Base-by-base conservation (phyloP, 2,329 filamentous ascomycete genomes). In the Chrysoporthe austroafricana region DNA sequence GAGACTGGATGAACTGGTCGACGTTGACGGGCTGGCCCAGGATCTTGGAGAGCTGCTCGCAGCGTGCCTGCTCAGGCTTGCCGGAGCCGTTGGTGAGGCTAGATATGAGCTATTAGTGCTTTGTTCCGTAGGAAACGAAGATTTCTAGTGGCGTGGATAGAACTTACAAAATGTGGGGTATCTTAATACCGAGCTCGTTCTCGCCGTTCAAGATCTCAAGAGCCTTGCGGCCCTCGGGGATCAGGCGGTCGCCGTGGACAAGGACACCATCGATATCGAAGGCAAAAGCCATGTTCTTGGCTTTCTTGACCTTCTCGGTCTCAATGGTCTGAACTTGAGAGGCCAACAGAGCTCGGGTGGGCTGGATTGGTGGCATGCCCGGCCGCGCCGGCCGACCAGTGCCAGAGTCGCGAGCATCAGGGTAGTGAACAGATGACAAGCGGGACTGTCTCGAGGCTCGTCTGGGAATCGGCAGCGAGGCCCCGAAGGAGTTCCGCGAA, bases 251-350 rank as follows among this genome's bases (percentile, higher is more conserved):
- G 74, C 90, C 90, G 78, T 92, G 90, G 66, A 92, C 90, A 34
- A 93, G 83, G 68, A 93, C 90, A 81, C 90, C 91, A 73, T 93
- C 91, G 69, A 91, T 90, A 78, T 94, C 91, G 71, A 94, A 94
- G 74, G 90, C 91, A 72, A 94, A 94, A 7, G 90, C 89, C 90
- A 93, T 92, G 81, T 93, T 89, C 84, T 93, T 93, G 68, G 90
- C 90, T 67, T 85, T 85, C 42, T 80, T 80, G 18, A 91, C 90
- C 81, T 91, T 91, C 73, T 89, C 85, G 66, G 84, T 79, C 72
- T 86, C 83, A 71, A 92, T 82, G 71, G 89, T 87, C 79, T 93
- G 91, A 26, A 92, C 83, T 78, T 92, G 90, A 3, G 88, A 86
- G 48, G 88, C 89, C 70, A 93, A 81, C 69, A 93, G 87, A 62